phyloP scores from a whole-genome alignment of 2,329 filamentous ascomycete genomes.

The Ascochyta fabae region DNA sequence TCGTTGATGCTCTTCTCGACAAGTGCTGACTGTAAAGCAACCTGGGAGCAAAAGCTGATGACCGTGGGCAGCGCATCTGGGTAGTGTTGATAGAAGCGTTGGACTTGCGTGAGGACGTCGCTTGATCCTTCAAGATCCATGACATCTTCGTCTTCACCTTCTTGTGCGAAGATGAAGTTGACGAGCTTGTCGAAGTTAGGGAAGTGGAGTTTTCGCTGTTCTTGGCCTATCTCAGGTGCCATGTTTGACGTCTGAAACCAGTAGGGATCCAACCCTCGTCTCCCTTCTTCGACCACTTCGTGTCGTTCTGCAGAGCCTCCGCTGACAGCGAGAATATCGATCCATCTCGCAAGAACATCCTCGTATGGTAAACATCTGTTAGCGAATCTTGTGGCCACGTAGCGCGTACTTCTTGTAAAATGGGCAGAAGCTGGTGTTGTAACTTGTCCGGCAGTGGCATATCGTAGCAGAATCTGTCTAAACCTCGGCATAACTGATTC shows the following conservation, averaged over 20 bases:
- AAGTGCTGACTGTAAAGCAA: slow-evolving; percentile 66
- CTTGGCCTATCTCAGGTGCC: slow-evolving; percentile 29
- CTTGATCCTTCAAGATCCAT: slow-evolving; percentile 42
- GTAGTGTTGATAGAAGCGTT: slow-evolving; percentile 43
- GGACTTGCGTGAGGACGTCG: slow-evolving; percentile 34
- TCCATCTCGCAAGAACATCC: slow-evolving; percentile 82
- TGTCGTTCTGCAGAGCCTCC: slow-evolving; percentile 71
- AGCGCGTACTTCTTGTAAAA: slow-evolving; percentile 68
- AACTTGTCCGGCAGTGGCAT: slow-evolving; percentile 29
- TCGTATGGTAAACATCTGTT: slow-evolving; percentile 84
- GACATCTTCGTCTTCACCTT: slow-evolving; percentile 42
- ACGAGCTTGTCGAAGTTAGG: slow-evolving; percentile 56
- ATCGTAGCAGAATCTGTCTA: slow-evolving; percentile 43
- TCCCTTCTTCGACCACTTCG: slow-evolving; percentile 88
- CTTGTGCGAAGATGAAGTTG: slow-evolving; percentile 53
- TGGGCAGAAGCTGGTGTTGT: slow-evolving; percentile 49
- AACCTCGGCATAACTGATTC: slow-evolving; percentile 49
- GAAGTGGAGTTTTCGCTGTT: slow-evolving; percentile 33
- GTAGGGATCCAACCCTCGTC: slow-evolving; percentile 82
- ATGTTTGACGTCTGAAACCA: slow-evolving; percentile 70
- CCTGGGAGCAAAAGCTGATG: slow-evolving; percentile 70
- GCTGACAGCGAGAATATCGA: slow-evolving; percentile 81
- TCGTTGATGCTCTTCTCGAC: slow-evolving; percentile 51
- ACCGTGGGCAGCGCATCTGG: slow-evolving; percentile 69
- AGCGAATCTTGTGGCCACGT: slow-evolving; percentile 84